Base-by-base conservation (phyloP, 495 filamentous ascomycete species). In the Hapsidospora chrysogenum region DNA sequence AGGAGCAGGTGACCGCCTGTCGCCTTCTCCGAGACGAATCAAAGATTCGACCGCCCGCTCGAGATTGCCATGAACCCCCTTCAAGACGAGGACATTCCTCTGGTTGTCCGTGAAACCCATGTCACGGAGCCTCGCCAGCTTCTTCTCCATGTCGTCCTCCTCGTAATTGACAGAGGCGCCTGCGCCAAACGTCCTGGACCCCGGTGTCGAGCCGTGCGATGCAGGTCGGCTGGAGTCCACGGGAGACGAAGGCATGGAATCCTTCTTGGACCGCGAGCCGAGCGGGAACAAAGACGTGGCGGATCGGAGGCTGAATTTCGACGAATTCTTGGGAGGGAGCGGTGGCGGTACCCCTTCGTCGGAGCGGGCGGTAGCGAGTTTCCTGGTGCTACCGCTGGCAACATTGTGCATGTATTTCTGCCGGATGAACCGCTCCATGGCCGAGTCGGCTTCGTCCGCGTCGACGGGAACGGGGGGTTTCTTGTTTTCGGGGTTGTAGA, bases 31-130 rank as follows among this genome's bases (percentile, higher is more conserved):
- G 33, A 92, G 53, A 46, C 82, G 66, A 9, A 83, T 64, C 47
- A 97, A 50, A 11, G 85, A 74, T 51, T 95, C 87, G 20, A 94
- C 69, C 0, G 85, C 66, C 47, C 75, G 79, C 37, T 92, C 80
- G 27, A 97, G 43, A 46, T 92, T 85, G 2, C 92, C 89, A 38
- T 74, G 66, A 5, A 85, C 61, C 9, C 78, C 77, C 39, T 81
- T 80, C 17, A 97, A 56, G 17, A 94, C 75, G 36, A 75, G 72
- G 9, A 71, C 57, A 43, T 92, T 96, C 30, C 79, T 69, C 40
- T 74, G 76, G 23, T 87, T 78, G 49, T 97, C 84, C 21, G 52
- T 65, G 46, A 97, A 97, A 1, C 89, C 89, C 89, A 96, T 94
- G 36, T 93, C 84, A 32, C 73, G 68, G 35, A 97, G 60, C 11